Evolutionary conservation across 1,139 yeast genomes (phyloP).

Genomic region (Candida buenavistaensis): DNA sequence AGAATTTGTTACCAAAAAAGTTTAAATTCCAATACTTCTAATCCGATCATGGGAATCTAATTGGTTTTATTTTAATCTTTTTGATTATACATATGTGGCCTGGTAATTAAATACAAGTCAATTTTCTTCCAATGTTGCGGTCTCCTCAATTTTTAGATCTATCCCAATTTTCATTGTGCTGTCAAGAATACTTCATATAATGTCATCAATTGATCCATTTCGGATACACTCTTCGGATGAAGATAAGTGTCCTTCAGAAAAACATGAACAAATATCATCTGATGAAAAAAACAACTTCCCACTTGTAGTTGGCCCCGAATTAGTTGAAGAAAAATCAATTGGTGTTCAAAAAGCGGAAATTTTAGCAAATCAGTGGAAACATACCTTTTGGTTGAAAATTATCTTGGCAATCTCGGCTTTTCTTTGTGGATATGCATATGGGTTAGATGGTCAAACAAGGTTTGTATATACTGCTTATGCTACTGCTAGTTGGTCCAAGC

Average conservation of each 20-base stretch:
- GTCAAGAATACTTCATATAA: neutral
- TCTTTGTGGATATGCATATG: conserved; percentile 63
- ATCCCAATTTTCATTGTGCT: no score
- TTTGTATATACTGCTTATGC: conserved; percentile 52
- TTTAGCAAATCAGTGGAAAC: conserved; percentile 29
- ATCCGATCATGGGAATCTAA: no score
- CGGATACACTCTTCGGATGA: conserved; percentile 1
- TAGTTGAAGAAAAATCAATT: conserved; percentile 19
- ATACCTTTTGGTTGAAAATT: conserved; percentile 24
- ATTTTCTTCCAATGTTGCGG: no score
- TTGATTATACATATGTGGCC: no score
- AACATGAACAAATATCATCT: conserved; percentile 4
- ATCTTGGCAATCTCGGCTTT: conserved; percentile 53
- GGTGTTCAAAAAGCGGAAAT: conserved; percentile 38
- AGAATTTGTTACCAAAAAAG: no score
- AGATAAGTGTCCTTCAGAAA: conserved; percentile 3
- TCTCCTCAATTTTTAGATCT: no score
- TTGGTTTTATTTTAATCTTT: no score
- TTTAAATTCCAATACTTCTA: no score
- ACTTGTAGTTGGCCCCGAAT: conserved; percentile 8
- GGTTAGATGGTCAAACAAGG: conserved; percentile 61
- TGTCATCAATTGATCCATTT: neutral
- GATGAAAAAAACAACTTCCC: no score
- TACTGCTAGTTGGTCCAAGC: conserved; percentile 54
- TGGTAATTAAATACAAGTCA: no score